phyloP scores from a whole-genome alignment of 1,139 yeast species.

The Wickerhamomyces sp. region DNA sequence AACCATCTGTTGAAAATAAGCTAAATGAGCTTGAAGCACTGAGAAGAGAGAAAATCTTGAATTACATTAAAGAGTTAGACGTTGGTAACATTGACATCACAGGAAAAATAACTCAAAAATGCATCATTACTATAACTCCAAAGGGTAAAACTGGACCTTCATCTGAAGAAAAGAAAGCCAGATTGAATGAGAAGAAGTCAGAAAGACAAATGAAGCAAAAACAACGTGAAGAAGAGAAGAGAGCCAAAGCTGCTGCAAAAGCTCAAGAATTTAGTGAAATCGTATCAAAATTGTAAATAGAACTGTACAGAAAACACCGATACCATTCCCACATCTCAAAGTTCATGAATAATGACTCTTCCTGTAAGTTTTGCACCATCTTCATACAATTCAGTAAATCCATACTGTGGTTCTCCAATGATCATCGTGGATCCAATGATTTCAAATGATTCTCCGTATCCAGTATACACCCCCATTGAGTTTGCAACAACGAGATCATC shows the following conservation, averaged over 20 bases:
- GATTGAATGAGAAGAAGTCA: constrained; percentile 15
- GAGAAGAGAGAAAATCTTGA: constrained; percentile 24
- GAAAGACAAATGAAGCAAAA: constrained; percentile 19
- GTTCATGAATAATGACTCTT: constrained; percentile 19
- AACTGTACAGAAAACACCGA: not conserved
- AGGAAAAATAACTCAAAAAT: constrained; percentile 26
- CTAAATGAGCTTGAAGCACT: constrained; percentile 17
- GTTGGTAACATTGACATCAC: constrained; percentile 27
- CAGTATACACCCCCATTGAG: constrained; percentile 29
- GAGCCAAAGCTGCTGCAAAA: constrained; percentile 11
- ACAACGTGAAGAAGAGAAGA: constrained; percentile 19
- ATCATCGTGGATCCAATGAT: constrained; percentile 27
- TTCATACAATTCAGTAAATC: constrained; percentile 24
- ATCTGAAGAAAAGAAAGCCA: constrained; percentile 25
- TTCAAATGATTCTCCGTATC: constrained; percentile 36
- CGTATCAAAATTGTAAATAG: constrained; percentile 3
- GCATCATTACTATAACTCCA: constrained; percentile 26
- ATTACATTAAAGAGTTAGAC: constrained; percentile 31
- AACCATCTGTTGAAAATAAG: constrained; percentile 1
- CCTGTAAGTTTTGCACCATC: constrained; percentile 22
- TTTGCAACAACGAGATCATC: constrained; percentile 19
- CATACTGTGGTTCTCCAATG: constrained; percentile 44
- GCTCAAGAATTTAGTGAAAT: constrained; percentile 11
- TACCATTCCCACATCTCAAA: not conserved
- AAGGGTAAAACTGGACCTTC: constrained; percentile 20